Percentiles rank a stretch among this genome's conserved stretches.
These are phyloP conservation scores for Zygoascus meyerae DNA, from an alignment of 1,139 yeast species.

Conservation along the genomic window DNA sequence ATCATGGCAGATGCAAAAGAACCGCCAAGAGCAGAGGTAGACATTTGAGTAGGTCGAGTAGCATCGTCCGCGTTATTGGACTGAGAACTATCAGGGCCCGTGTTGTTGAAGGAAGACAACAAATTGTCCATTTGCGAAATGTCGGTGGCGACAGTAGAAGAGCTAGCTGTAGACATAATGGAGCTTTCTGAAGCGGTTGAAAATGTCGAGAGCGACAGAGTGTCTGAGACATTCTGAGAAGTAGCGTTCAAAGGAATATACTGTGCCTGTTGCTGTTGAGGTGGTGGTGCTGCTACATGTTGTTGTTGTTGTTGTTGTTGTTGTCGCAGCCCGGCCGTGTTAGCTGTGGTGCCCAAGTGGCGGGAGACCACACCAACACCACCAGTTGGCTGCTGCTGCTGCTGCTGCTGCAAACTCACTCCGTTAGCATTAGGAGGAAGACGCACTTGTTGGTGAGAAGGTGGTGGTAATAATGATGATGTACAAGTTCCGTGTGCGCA, in stretches of 20 bases:
- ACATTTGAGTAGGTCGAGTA: conserved; percentile 12
- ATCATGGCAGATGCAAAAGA: conserved; percentile 22
- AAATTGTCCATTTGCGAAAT: neutral
- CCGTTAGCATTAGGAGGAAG: too few relatives aligned
- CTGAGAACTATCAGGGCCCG: neutral
- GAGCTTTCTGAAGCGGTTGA: conserved; percentile 1
- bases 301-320: too few relatives aligned
- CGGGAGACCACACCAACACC: too few relatives aligned
- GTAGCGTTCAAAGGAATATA: too few relatives aligned
- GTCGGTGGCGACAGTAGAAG: conserved; percentile 6
- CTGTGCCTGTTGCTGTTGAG: too few relatives aligned
- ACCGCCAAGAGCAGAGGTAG: conserved; percentile 17
- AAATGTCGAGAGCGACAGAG: neutral
- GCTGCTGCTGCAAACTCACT: too few relatives aligned
- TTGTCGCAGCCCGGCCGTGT: too few relatives aligned
- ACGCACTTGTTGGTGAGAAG: conserved; percentile 4
- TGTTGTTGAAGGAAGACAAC: neutral
- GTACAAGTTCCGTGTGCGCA: conserved; percentile 3
- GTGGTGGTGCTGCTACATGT: too few relatives aligned
- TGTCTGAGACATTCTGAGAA: neutral
- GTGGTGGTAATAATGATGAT: conserved; percentile 8
- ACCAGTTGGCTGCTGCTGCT: too few relatives aligned
- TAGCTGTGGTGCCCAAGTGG: too few relatives aligned
- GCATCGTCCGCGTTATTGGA: conserved; percentile 1
- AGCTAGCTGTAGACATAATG: conserved; percentile 1